These are phyloP conservation scores for Edaphochlamys debaryana DNA, from an alignment of 139 green algal genomes.

Conservation along the genomic window DNA sequence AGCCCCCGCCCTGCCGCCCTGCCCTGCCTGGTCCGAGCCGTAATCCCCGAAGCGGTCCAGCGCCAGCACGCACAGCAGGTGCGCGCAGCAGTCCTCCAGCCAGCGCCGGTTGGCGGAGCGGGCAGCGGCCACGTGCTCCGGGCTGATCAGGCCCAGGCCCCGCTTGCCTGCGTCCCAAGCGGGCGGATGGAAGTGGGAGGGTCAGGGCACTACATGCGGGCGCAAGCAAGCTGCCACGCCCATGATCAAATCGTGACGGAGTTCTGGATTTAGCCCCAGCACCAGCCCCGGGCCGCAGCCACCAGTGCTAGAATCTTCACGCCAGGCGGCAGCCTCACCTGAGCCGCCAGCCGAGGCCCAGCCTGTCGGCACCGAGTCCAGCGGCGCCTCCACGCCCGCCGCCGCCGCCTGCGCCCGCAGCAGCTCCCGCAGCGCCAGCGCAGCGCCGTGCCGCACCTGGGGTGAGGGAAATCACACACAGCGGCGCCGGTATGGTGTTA, in stretches of 20 bases:
- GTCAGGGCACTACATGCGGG: too few species aligned
- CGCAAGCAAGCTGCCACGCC: too few species aligned
- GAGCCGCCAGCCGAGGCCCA: conserved; percentile 56
- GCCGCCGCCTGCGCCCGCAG: conserved; percentile 71
- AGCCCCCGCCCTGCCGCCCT: not conserved
- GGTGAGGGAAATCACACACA: too few species aligned
- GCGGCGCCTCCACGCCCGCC: conserved; percentile 56
- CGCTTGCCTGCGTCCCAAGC: conserved; percentile 46
- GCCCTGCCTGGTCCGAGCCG: conserved; percentile 84
- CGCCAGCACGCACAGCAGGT: conserved; percentile 91
- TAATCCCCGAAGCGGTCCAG: conserved; percentile 97
- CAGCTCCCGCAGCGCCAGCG: conserved; percentile 84
- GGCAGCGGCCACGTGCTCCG: conserved; percentile 53
- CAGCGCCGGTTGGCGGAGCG: conserved; percentile 70
- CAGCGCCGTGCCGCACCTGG: conserved; percentile 84
- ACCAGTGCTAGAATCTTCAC: too few species aligned
- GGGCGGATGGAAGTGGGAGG: too few species aligned
- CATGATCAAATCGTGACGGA: too few species aligned
- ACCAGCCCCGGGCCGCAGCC: not conserved
- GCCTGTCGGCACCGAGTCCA: conserved; percentile 51
- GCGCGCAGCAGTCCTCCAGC: conserved; percentile 85
- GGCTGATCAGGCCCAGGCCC: conserved; percentile 50
- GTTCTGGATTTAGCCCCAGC: not conserved
- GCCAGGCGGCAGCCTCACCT: conserved; percentile 16
- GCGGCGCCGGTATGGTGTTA: too few species aligned